Evolutionary conservation across 805 yeast genomes (phyloP).

Genomic region (Wickerhamia fluorescens): DNA sequence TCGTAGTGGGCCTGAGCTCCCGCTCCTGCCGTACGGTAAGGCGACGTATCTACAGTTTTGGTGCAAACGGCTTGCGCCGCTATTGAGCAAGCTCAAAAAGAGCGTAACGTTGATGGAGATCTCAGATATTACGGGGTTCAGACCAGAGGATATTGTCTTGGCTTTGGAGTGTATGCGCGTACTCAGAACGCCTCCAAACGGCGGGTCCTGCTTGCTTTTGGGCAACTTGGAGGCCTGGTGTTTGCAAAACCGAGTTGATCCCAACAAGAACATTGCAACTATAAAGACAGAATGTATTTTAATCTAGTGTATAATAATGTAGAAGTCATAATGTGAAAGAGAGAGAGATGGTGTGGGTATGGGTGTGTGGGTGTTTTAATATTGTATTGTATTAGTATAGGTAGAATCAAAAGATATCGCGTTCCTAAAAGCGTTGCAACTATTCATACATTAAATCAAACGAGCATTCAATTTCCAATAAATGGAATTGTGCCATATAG

Average conservation of each 20-base stretch:
- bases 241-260: constrained; percentile 14
- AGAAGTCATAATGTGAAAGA: no score
- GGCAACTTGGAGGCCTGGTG: constrained; percentile 26
- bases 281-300: constrained; percentile 17
- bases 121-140: constrained; percentile 53
- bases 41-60: constrained; percentile 70
- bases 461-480: no score
- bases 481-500: no score
- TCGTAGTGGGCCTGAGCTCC: constrained; percentile 87
- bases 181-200: constrained; percentile 8
- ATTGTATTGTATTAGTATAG: no score
- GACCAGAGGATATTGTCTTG: constrained; percentile 53
- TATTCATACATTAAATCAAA: no score
- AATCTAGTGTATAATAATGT: constrained; percentile 2
- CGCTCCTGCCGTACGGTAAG: constrained; percentile 77
- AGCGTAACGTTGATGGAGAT: constrained; percentile 39
- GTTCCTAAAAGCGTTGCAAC: no score
- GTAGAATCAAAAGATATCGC: no score
- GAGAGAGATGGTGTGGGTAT: no score
- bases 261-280: constrained; percentile 17
- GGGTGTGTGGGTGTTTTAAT: no score
- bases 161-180: constrained; percentile 51
- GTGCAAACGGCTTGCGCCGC: constrained; percentile 40
- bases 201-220: constrained; percentile 12
- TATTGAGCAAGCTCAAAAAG: constrained; percentile 7